Base-by-base conservation (phyloP, 208 protist species). In the Novymonas esmeraldas region DNA sequence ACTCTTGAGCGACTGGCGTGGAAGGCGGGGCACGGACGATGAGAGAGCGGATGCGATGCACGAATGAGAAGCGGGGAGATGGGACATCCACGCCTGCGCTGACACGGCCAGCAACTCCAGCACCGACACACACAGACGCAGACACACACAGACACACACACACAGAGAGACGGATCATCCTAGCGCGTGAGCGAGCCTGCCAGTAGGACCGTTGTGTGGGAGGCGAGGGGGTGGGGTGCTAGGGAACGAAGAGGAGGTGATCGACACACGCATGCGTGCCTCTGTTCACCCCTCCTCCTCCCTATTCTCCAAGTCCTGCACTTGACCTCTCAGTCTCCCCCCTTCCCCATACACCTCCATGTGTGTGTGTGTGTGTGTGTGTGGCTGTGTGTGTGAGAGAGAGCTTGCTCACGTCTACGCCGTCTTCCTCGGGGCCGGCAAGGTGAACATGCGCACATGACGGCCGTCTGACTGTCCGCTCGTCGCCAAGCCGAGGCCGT, bases 401-500 rank as follows among this genome's bases (percentile, higher is more conserved):
- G 45, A 18, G 7, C 6, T 18, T 29, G 45, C 7, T 6, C 22
- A 18, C 22, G 22, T 59, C 51, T 67, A 76, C 2, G 52, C 51
- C 1, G 46, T 51, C 39, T 63, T 52, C 11, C 54, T 26, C 2
- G 38, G 26, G 22, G 39, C 16, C 56, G 33, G 58, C 63, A 93
- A 54, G 20, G 70, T 51, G 57, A 89, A 90, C 36, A 93, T 73
- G 36, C 81, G 71, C 6, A 94, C 81, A 59, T 84, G 70, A 34
- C 80, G 75, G 4, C 77, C 78, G 28, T 91, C 84, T 4, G 70
- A 64, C 7, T 70, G 36, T n/a, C 85, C 88, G 58, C 84, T 87
- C 11, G 84, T 87, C n/a, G 83, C 85, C 18, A 94, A 50, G 10
- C 82, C 84, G 20, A 75, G 45, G 6, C 88, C 84, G 33, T 81